Evolutionary conservation across 2,329 filamentous ascomycete species (phyloP).

Genomic region (Thermothelomyces thermophilus): DNA sequence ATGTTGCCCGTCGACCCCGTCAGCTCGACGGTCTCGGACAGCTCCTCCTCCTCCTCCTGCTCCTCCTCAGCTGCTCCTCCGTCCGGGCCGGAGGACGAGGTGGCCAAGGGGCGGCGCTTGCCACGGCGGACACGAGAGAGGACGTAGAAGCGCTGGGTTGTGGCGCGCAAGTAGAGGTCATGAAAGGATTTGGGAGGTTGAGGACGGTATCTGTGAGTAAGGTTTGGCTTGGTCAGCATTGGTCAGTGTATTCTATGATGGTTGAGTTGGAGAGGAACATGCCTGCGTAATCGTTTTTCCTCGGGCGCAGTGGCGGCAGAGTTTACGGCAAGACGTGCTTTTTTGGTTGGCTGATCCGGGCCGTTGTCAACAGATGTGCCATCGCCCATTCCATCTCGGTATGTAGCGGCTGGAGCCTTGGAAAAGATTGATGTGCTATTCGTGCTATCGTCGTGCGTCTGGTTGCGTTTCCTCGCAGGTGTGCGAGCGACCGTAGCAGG

Average conservation of each 20-base stretch:
- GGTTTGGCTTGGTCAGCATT: background rate
- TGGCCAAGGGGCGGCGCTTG: slow-evolving; percentile 31
- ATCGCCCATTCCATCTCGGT: background rate
- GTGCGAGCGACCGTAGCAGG: background rate
- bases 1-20: slow-evolving; percentile 61
- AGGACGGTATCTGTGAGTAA: slow-evolving; percentile 19
- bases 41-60: too few species aligned
- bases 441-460: background rate
- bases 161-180: slow-evolving; percentile 23
- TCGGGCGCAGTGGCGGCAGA: background rate
- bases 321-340: slow-evolving; percentile 3
- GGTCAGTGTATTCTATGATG: background rate
- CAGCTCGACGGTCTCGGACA: slow-evolving; percentile 49
- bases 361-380: background rate
- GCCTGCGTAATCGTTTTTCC: slow-evolving; percentile 34
- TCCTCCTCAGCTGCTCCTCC: too few species aligned
- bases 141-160: slow-evolving; percentile 38
- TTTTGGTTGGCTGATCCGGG: slow-evolving; percentile 9
- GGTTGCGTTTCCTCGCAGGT: slow-evolving; percentile 12
- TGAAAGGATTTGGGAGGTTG: slow-evolving; percentile 21
- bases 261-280: background rate
- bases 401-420: background rate
- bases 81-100: too few species aligned
- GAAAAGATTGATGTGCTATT: background rate
- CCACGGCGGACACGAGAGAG: slow-evolving; percentile 33